A percentile compares a stretch with the other conserved stretches of the same genome.
phyloP scores from a whole-genome alignment of 257 asterid species.

The Solanum habrochaites region DNA sequence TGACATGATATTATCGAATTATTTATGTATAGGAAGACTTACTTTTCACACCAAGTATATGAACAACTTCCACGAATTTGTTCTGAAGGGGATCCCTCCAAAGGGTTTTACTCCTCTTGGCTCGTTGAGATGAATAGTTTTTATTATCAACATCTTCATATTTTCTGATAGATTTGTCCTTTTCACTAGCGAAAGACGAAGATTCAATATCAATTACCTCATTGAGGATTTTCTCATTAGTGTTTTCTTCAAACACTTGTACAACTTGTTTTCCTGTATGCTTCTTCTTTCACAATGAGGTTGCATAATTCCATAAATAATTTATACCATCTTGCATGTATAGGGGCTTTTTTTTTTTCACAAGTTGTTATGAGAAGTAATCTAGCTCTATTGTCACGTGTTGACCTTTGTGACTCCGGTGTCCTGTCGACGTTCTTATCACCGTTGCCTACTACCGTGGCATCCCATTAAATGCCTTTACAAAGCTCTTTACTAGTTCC shows the following conservation, averaged over 20 bases:
- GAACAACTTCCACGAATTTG: slow-evolving; percentile 48
- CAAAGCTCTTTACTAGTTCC: too few relatives aligned
- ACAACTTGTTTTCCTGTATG: neutral
- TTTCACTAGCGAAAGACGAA: neutral
- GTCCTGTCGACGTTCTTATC: too few relatives aligned
- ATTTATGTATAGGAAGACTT: neutral
- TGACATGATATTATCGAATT: neutral
- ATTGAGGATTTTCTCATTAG: neutral
- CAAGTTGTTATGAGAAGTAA: too few relatives aligned
- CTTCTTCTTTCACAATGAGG: slow-evolving; percentile 1
- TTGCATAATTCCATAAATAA: slow-evolving; percentile 42
- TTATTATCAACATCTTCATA: neutral
- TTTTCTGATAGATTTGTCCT: neutral
- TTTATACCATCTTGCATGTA: slow-evolving; percentile 26
- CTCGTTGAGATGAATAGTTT: neutral
- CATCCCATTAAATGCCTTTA: too few relatives aligned
- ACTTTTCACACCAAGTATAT: slow-evolving; percentile 41
- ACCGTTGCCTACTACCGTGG: too few relatives aligned
- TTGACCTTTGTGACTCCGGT: too few relatives aligned
- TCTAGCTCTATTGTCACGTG: too few relatives aligned
- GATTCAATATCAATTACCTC: neutral
- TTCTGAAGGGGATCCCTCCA: slow-evolving; percentile 51
- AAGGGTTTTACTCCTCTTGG: slow-evolving; percentile 22
- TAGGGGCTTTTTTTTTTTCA: too few relatives aligned
- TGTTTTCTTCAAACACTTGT: neutral